phyloP scores from a whole-genome alignment of 345 rosid genomes.

The Aegle marmelos region DNA sequence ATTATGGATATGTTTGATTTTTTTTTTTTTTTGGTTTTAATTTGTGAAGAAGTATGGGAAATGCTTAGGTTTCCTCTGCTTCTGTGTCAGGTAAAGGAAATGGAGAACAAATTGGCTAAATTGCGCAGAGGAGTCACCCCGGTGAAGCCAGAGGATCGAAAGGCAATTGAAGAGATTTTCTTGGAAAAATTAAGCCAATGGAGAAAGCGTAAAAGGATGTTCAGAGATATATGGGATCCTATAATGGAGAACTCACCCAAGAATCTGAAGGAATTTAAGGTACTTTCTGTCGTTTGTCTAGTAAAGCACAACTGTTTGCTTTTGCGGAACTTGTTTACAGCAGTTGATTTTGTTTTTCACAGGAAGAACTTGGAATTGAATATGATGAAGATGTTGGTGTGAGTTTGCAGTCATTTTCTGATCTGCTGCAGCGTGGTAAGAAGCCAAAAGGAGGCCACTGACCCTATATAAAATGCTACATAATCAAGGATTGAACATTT shows the following conservation, averaged over 20 bases:
- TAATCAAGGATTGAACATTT: conserved; percentile 1
- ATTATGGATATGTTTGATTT: not conserved
- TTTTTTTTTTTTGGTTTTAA: not conserved
- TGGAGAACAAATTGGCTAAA: conserved; percentile 72
- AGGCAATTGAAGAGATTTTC: conserved; percentile 54
- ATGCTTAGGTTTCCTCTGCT: not conserved
- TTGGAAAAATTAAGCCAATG: conserved; percentile 67
- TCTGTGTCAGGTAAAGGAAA: conserved; percentile 55
- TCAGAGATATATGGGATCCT: conserved; percentile 89
- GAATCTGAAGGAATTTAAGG: conserved; percentile 87
- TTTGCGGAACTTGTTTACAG: conserved; percentile 9
- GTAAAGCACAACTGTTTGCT: conserved; percentile 1
- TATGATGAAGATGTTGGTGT: conserved; percentile 85
- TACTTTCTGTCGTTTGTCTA: conserved; percentile 14
- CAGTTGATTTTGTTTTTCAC: conserved; percentile 24
- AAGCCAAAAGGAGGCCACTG: conserved; percentile 52
- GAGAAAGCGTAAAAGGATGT: conserved; percentile 93
- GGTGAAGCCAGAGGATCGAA: conserved; percentile 82
- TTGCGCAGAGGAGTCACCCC: conserved; percentile 67
- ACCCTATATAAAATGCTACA: conserved; percentile 15
- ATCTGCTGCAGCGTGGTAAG: conserved; percentile 52
- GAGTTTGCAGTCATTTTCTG: conserved; percentile 59
- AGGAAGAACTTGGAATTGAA: conserved; percentile 92
- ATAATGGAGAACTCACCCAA: conserved; percentile 81
- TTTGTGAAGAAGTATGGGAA: not conserved